phyloP scores from a whole-genome alignment of 805 yeast species.

The Wickerhamomyces sydowiorum region DNA sequence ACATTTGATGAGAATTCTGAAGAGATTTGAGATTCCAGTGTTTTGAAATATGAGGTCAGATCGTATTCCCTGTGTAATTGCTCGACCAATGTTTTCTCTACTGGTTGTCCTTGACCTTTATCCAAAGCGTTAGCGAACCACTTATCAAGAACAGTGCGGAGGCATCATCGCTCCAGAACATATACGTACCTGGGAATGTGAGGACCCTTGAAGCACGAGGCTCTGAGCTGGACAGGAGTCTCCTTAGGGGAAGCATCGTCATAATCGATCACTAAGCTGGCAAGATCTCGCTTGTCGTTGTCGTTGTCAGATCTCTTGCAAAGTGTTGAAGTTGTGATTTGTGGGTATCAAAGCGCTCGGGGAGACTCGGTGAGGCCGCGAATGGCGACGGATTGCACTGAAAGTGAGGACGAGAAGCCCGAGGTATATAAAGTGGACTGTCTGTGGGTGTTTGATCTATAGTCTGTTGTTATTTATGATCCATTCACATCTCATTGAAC shows the following conservation, averaged over 20 bases:
- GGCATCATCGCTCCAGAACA: background rate
- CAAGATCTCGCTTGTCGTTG: no score
- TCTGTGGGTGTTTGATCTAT: no score
- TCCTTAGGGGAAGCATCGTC: no score
- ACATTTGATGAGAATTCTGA: background rate
- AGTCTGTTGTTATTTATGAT: no score
- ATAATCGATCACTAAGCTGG: no score
- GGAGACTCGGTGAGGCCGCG: background rate
- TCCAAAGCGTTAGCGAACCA: no score
- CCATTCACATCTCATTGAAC: no score
- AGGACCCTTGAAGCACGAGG: slow-evolving; percentile 3
- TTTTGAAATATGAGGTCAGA: background rate
- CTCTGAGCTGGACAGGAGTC: no score
- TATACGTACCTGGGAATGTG: slow-evolving; percentile 16
- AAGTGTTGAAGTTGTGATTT: no score
- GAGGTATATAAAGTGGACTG: background rate
- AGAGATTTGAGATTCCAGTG: background rate
- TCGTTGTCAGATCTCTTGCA: no score
- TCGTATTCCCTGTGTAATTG: background rate
- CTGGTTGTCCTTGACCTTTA: slow-evolving; percentile 1
- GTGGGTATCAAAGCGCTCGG: no score
- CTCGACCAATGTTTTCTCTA: background rate
- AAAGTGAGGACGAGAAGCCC: background rate
- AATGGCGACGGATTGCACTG: background rate
- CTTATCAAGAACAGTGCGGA: background rate